Conservation (phyloP, 768 basidiomycete genomes). For the Daedalea quercina region DNA sequence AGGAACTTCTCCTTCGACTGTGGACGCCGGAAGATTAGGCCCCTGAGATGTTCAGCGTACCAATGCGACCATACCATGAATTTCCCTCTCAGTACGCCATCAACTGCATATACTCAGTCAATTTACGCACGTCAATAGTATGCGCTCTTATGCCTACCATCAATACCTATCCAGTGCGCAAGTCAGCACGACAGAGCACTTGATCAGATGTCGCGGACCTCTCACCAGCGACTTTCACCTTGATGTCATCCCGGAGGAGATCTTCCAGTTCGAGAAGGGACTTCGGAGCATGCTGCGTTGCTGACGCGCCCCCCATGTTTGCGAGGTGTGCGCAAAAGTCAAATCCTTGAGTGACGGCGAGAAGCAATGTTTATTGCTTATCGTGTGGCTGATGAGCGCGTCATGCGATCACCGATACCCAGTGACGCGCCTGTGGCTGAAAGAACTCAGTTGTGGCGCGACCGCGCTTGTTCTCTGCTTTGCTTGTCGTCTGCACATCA, state of each 20-base stretch:
- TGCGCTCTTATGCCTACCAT: constrained; percentile 40
- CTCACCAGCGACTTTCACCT: constrained; percentile 89
- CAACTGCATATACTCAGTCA: constrained; percentile 44
- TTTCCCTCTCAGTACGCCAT: constrained; percentile 93
- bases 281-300: constrained; percentile 38
- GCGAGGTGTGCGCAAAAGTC: neutral
- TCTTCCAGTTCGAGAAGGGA: constrained; percentile 50
- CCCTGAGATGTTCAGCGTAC: neutral
- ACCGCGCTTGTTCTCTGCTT: neutral
- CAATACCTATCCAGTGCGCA: constrained; percentile 38
- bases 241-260: constrained; percentile 56
- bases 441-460: neutral
- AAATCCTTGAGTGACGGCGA: too few species aligned
- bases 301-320: neutral
- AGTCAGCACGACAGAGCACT: too few species aligned
- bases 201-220: constrained; percentile 1
- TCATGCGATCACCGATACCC: too few species aligned
- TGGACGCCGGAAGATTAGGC: constrained; percentile 1
- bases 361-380: too few species aligned
- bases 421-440: neutral
- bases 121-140: neutral
- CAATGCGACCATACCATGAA: constrained; percentile 55
- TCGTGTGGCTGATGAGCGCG: too few species aligned
- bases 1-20: constrained; percentile 92
- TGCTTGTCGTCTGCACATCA: neutral